These are phyloP conservation scores for Taxawa tesnikishii DNA, from an alignment of 2,329 filamentous ascomycete species.

Conservation along the genomic window DNA sequence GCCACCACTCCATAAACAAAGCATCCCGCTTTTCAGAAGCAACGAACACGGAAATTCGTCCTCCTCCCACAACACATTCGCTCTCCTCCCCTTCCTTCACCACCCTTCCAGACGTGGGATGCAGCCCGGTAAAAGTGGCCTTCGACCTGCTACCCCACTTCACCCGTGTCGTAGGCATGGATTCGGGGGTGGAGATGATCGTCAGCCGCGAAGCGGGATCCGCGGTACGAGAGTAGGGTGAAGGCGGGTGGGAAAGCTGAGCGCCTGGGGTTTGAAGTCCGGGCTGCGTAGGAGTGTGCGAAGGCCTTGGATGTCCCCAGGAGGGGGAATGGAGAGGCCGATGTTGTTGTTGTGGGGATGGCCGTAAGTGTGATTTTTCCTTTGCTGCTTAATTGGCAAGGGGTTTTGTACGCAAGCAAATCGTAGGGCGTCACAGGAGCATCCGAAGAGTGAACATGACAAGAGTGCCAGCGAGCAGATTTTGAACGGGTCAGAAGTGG, in stretches of 20 bases:
- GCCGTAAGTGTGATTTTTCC: slow-evolving; percentile 10
- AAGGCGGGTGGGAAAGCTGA: too few species aligned
- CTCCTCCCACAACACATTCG: too few species aligned
- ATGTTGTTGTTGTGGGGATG: slow-evolving; percentile 13
- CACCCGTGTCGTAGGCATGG: slow-evolving; percentile 33
- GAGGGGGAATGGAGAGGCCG: slow-evolving; percentile 4
- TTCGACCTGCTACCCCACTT: slow-evolving; percentile 36
- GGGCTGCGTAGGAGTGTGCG: too few species aligned
- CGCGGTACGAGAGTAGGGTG: not conserved
- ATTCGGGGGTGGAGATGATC: slow-evolving; percentile 44
- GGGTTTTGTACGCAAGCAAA: too few species aligned
- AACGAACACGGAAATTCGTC: too few species aligned
- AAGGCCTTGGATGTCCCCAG: too few species aligned
- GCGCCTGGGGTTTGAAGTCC: too few species aligned
- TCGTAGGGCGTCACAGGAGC: too few species aligned
- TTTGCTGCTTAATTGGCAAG: too few species aligned
- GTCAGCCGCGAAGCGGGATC: slow-evolving; percentile 25
- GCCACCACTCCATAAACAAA: too few species aligned
- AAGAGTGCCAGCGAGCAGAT: not conserved
- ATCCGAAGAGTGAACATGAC: too few species aligned
- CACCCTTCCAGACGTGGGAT: slow-evolving; percentile 42
- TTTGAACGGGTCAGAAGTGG: not conserved
- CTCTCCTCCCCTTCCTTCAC: slow-evolving; percentile 6
- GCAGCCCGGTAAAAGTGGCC: slow-evolving; percentile 41
- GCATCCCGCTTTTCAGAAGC: too few species aligned